Percentiles rank a stretch among this genome's conserved stretches.
Evolutionary conservation across 140 eudicot species (phyloP).

Genomic region (Anethum foeniculum): DNA sequence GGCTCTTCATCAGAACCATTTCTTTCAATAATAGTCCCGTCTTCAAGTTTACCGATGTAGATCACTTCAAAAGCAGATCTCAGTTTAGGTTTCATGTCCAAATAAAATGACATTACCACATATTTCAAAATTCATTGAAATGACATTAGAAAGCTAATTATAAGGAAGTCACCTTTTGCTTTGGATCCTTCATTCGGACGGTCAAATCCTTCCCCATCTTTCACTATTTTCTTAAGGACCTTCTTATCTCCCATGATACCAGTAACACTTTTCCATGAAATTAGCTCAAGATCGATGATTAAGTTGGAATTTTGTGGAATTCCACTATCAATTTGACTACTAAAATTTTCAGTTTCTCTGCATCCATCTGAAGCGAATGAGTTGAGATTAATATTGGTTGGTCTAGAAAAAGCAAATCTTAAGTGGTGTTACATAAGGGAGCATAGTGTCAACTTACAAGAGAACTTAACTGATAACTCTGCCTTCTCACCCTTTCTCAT

Average conservation of each 20-base stretch:
- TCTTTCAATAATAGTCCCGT: slow-evolving; percentile 43
- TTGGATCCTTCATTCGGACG: slow-evolving; percentile 59
- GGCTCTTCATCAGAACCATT: slow-evolving; percentile 51
- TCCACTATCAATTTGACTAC: neutral
- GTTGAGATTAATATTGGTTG: neutral
- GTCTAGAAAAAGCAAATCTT: neutral
- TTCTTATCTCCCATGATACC: slow-evolving; percentile 54
- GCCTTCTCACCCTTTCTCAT: slow-evolving; percentile 78
- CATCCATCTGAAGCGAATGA: slow-evolving; percentile 26
- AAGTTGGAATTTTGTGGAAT: slow-evolving; percentile 14
- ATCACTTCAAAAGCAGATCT: slow-evolving; percentile 32
- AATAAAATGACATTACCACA: neutral
- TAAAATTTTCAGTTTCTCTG: slow-evolving; percentile 6
- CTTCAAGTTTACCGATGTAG: slow-evolving; percentile 45
- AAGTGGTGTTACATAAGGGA: neutral
- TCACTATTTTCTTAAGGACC: slow-evolving; percentile 54
- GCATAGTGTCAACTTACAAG: slow-evolving; percentile 26
- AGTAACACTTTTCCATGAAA: slow-evolving; percentile 57
- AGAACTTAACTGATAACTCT: slow-evolving; percentile 46
- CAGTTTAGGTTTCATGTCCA: neutral
- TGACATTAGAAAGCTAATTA: neutral
- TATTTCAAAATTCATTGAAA: neutral
- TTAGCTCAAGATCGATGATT: slow-evolving; percentile 39
- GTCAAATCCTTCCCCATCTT: slow-evolving; percentile 54
- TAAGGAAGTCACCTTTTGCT: slow-evolving; percentile 39